Base-by-base conservation (phyloP, 345 rosid species). In the Gossypium thurberi region DNA sequence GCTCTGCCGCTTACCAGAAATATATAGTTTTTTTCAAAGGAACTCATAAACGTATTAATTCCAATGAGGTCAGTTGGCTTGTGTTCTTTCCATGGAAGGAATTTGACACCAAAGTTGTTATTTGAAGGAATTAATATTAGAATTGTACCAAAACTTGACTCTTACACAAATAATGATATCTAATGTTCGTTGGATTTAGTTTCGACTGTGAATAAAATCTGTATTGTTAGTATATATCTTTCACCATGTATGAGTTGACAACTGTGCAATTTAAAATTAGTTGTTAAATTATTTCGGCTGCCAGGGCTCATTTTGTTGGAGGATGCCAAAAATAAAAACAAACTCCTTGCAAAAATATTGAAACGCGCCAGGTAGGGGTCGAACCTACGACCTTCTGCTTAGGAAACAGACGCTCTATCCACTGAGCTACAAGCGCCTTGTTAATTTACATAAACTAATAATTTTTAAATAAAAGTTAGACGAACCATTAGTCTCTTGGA, bases 321-420 rank as follows among this genome's bases (percentile, higher is more conserved):
- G 33, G 33, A 3, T 28, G 33, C 33, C 33, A 28, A 28, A 28
- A 28, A 3, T 28, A 3, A 28, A 28, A 3, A 26, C 28, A 26
- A 28, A 43, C 46, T 6, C 46, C 2, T 10, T 43, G 48, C 13
- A 44, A 44, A 2, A 2, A 8, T 6, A 1, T 33, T 33, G 40
- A 33, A 0, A 1, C 28, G 63, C 97, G 90, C 90, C 95, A 84
- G 90, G 87, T 77, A 87, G 93, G 93, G 97, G 89, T 90, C 91
- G 95, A 92, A 90, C 88, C 89, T 92, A 78, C 91, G 93, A 74
- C 97, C 89, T 90, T 90, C 96, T 87, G 92, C 96, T 92, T 92
- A 92, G 96, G 96, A 90, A 87, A 90, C 91, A 88, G 90, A 91
- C 91, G 95, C 97, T 91, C 93, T 91, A 91, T 91, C 93, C 93